Conservation (phyloP, 148 eudicot species). For the Chenopodium berlandieri region DNA sequence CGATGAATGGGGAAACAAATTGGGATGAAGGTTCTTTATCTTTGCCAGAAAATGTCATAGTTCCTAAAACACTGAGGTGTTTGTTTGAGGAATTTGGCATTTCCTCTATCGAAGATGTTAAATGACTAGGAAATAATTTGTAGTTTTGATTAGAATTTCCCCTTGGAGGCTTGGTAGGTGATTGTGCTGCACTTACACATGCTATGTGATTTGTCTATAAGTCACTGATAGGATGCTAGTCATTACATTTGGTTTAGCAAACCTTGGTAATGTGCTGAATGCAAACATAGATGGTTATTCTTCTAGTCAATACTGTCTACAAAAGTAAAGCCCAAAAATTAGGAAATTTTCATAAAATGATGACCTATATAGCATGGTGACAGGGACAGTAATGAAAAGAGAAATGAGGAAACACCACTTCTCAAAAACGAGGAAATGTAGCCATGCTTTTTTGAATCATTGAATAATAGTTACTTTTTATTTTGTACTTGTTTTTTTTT, state of each 20-base stretch:
- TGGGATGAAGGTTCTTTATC: neutral
- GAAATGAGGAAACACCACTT: no score
- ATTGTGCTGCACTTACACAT: neutral
- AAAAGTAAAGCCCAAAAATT: neutral
- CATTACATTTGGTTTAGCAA: neutral
- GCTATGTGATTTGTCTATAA: neutral
- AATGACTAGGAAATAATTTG: neutral
- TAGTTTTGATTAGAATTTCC: no score
- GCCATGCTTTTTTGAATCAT: no score
- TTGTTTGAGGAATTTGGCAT: neutral
- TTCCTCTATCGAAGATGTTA: neutral
- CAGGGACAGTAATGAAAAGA: neutral
- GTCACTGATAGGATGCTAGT: neutral
- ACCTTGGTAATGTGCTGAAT: neutral
- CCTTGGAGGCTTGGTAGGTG: no score
- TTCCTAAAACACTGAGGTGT: neutral
- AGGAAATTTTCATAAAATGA: no score
- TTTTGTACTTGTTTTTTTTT: no score
- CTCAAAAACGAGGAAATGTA: no score
- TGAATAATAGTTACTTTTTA: no score
- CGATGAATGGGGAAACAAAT: neutral
- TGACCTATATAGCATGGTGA: neutral
- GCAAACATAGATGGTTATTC: no score
- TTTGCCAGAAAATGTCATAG: neutral
- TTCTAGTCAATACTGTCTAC: neutral